phyloP scores from a whole-genome alignment of 345 rosid species.

The Eucalyptus microcorys region DNA sequence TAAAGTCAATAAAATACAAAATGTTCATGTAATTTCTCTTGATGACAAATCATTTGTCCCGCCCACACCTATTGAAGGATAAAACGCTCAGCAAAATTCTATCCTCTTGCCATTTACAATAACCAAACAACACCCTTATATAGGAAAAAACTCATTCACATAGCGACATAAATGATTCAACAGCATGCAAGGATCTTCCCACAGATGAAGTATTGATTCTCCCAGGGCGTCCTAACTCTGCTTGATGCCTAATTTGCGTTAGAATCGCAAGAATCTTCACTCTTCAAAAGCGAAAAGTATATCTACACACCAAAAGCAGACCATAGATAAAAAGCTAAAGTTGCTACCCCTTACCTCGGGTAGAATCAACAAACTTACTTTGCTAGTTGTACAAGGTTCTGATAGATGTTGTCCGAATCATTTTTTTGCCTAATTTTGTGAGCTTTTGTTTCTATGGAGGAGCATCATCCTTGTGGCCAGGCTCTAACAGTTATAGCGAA shows the following conservation, averaged over 20 bases:
- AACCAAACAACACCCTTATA: background rate
- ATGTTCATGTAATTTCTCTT: background rate
- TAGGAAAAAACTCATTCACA: background rate
- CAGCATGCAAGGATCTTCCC: background rate
- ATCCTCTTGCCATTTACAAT: background rate
- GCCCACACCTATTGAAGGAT: background rate
- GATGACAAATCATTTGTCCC: background rate
- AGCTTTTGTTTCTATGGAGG: background rate
- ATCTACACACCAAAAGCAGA: background rate
- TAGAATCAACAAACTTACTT: background rate
- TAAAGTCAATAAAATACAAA: too few relatives aligned
- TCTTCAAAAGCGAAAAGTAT: background rate
- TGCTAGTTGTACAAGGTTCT: background rate
- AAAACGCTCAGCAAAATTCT: background rate
- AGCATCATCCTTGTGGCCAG: background rate
- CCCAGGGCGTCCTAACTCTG: background rate
- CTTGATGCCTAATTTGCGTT: background rate
- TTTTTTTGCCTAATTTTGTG: background rate
- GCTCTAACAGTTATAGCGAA: background rate
- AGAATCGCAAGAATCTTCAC: background rate
- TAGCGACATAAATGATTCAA: background rate
- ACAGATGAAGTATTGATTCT: background rate
- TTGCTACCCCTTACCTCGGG: background rate
- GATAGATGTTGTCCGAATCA: background rate
- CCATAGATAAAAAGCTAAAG: background rate